Evolutionary conservation across 805 yeast genomes (phyloP).

Genomic region (Ogataea saltuana): DNA sequence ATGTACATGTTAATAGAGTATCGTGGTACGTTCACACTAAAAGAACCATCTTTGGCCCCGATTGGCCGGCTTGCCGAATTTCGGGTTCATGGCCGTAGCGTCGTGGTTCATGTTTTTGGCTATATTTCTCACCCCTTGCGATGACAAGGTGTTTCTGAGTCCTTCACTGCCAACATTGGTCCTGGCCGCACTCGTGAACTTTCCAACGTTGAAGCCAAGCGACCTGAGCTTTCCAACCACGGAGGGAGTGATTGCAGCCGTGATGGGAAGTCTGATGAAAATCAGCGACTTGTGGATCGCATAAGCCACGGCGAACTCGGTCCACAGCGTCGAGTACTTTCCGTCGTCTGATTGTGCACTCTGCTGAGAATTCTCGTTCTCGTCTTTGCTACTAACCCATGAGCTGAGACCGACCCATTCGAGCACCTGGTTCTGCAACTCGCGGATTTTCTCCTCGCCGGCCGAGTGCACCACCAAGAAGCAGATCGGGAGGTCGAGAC

Average conservation of each 20-base stretch:
- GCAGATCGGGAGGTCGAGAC: constrained; percentile 80
- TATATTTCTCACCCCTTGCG: constrained; percentile 27
- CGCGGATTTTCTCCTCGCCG: constrained; percentile 80
- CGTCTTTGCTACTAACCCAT: constrained; percentile 12
- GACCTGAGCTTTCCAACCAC: constrained; percentile 63
- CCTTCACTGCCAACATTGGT: constrained; percentile 30
- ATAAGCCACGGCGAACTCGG: constrained; percentile 89
- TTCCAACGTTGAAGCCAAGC: constrained; percentile 81
- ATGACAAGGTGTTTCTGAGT: constrained; percentile 26
- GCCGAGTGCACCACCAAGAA: constrained; percentile 79
- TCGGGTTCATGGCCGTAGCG: constrained; percentile 45
- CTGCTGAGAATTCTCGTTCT: constrained; percentile 22
- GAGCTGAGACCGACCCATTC: constrained; percentile 63
- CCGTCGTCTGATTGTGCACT: constrained; percentile 12
- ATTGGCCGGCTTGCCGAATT: constrained; percentile 55
- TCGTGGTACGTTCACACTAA: constrained; percentile 22
- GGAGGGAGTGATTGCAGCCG: constrained; percentile 89
- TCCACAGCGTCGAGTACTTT: constrained; percentile 50
- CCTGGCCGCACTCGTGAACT: constrained; percentile 40
- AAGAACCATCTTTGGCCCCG: constrained; percentile 62
- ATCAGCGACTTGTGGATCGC: constrained; percentile 89
- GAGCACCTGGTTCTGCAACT: constrained; percentile 62
- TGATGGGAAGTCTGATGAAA: constrained; percentile 80
- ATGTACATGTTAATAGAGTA: constrained; percentile 9
- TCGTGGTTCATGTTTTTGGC: constrained; percentile 26